Base-by-base conservation (phyloP, 2,329 filamentous ascomycete genomes). In the Arthroderma sp. region DNA sequence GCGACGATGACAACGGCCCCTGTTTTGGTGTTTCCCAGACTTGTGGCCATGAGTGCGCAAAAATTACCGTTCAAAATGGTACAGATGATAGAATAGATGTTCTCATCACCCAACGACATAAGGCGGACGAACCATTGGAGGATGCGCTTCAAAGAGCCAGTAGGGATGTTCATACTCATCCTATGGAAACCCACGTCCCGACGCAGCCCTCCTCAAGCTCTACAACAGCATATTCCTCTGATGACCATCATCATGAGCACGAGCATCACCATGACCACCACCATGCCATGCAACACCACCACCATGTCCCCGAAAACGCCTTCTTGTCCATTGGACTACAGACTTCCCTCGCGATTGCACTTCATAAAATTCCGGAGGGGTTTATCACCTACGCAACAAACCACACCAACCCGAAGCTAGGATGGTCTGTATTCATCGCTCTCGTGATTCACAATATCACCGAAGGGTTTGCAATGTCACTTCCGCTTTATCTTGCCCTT, bases 391-490 rank as follows among this genome's bases (percentile, higher is more conserved):
- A 93, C 61, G 89, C 91, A 6, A 95, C 91, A 6, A 98, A 96
- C 63, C 91, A 98, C 60, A 89, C 87, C 8, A 96, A 88, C 60
- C 88, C 91, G 0, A 72, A 75, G 0, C 77, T 98, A 0, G 91
- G 91, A 15, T 79, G 94, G 63, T 83, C 85, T 43, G 86, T 98
- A 44, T 98, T 98, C 66, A 77, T 96, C 62, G 89, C 91, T 0
- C 75, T 98, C 5, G 94, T 94, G 59, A 89, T 98, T 47, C 91
- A 98, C 72, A 98, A 96, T 66, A 94, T 98, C 57, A 88, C 86
- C 29, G 91, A 98, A 67, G 91, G 91, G 1, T 96, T 96, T 60
- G 85, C 88, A 49, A 83, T 98, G 74, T 86, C 87, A 0, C 68
- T 98, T 0, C 91, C 91, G 0, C 72, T 98, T 0, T 98, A 94